Conservation (phyloP, 2,329 filamentous ascomycete genomes). For the Talaromyces sp. region DNA sequence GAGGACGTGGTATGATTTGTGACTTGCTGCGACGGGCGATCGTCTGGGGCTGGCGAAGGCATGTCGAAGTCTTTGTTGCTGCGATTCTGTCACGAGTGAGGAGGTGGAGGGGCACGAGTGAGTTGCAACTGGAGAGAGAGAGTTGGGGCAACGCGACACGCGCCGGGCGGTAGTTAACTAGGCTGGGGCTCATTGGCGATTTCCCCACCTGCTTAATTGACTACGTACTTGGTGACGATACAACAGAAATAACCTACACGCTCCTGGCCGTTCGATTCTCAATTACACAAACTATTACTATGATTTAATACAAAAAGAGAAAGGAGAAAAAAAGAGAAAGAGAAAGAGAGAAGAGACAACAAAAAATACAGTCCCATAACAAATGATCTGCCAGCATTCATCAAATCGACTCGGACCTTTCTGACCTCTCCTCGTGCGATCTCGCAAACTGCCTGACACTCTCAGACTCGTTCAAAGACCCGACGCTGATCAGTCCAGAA, state of each 20-base stretch:
- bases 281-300: neutral
- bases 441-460: conserved; percentile 10
- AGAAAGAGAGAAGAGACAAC: no score
- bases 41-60: neutral
- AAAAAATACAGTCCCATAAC: neutral
- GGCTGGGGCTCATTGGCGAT: no score
- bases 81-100: neutral
- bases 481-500: neutral
- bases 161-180: neutral
- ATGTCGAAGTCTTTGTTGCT: neutral
- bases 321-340: no score
- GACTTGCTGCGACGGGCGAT: neutral
- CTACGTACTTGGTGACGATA: neutral
- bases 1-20: conserved; percentile 29
- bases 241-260: neutral
- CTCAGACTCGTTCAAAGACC: conserved; percentile 2
- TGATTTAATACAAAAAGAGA: no score
- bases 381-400: neutral
- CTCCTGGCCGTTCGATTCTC: neutral
- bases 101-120: neutral
- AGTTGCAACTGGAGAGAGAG: no score
- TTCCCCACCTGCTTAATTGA: no score
- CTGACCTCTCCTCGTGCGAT: neutral
- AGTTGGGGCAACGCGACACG: neutral
- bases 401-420: neutral